A percentile compares a stretch with the other conserved stretches of the same genome.
Evolutionary conservation across 257 asterid genomes (phyloP).

Genomic region (Nicotiana benthamiana): DNA sequence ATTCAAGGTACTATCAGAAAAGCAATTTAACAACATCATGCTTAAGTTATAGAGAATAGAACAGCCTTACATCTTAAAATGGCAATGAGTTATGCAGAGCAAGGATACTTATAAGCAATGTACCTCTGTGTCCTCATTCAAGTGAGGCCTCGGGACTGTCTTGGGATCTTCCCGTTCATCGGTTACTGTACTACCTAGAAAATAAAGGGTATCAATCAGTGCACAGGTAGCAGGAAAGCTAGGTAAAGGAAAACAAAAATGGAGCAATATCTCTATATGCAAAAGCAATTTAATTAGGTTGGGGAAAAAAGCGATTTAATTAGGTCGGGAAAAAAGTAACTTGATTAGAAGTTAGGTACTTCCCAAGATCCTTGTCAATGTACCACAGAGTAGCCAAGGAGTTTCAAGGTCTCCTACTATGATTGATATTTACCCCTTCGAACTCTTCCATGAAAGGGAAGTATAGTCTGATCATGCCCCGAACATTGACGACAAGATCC

Average conservation of each 20-base stretch:
- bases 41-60: background rate
- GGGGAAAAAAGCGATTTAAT: too few relatives aligned
- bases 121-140: constrained; percentile 40
- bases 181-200: constrained; percentile 56
- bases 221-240: background rate
- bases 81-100: background rate
- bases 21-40: background rate
- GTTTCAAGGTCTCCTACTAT: too few relatives aligned
- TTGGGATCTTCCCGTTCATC: constrained; percentile 28
- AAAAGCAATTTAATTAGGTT: too few relatives aligned
- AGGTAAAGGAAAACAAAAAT: background rate
- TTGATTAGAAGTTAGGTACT: too few relatives aligned
- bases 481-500: too few relatives aligned
- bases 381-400: too few relatives aligned
- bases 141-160: constrained; percentile 21
- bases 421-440: too few relatives aligned
- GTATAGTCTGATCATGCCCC: too few relatives aligned
- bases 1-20: background rate
- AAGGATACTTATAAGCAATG: background rate
- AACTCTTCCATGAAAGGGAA: too few relatives aligned
- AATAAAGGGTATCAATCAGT: background rate
- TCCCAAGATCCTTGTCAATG: too few relatives aligned
- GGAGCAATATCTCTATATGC: background rate
- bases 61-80: too few relatives aligned
- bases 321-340: too few relatives aligned